phyloP scores from a whole-genome alignment of 2,329 filamentous ascomycete genomes.

The Cercospora brassicicola region DNA sequence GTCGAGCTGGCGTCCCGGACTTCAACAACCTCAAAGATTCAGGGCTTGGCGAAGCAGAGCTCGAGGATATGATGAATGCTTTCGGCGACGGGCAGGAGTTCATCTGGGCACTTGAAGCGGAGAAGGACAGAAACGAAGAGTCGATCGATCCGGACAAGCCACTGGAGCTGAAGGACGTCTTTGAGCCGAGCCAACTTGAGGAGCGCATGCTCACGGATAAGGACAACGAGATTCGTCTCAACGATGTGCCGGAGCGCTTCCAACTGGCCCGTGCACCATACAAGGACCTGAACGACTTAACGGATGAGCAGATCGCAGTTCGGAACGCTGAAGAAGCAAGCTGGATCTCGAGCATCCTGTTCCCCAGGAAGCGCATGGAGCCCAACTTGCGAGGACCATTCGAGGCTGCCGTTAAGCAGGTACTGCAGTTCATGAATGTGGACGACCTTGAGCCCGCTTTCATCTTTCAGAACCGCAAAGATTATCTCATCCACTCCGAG shows the following conservation, averaged over 20 bases:
- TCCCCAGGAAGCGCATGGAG: constrained; percentile 75
- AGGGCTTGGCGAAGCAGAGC: constrained; percentile 84
- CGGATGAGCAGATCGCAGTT: constrained; percentile 67
- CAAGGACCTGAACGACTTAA: constrained; percentile 70
- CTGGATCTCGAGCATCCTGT: constrained; percentile 89
- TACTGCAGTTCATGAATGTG: constrained; percentile 90
- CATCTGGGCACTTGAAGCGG: constrained; percentile 85
- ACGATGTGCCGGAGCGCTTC: constrained; percentile 90
- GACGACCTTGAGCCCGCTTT: constrained; percentile 96
- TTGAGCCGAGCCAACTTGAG: constrained; percentile 90
- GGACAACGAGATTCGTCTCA: constrained; percentile 84
- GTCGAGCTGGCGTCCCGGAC: constrained; percentile 65
- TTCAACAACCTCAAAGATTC: constrained; percentile 65
- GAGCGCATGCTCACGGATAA: constrained; percentile 95
- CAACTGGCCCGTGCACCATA: constrained; percentile 89
- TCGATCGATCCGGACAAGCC: constrained; percentile 76
- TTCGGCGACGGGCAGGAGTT: constrained; percentile 97
- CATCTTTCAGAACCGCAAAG: constrained; percentile 96
- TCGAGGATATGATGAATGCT: constrained; percentile 94
- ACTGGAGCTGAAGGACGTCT: constrained; percentile 94
- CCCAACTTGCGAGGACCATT: constrained; percentile 77
- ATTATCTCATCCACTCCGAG: constrained; percentile 89
- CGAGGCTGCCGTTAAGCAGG: constrained; percentile 82
- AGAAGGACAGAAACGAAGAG: constrained; percentile 79
- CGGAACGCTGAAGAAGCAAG: constrained; percentile 76